Percentiles rank a stretch among this genome's conserved stretches.
Conservation (phyloP, 805 yeast species). For the Yarrowia sp. region DNA sequence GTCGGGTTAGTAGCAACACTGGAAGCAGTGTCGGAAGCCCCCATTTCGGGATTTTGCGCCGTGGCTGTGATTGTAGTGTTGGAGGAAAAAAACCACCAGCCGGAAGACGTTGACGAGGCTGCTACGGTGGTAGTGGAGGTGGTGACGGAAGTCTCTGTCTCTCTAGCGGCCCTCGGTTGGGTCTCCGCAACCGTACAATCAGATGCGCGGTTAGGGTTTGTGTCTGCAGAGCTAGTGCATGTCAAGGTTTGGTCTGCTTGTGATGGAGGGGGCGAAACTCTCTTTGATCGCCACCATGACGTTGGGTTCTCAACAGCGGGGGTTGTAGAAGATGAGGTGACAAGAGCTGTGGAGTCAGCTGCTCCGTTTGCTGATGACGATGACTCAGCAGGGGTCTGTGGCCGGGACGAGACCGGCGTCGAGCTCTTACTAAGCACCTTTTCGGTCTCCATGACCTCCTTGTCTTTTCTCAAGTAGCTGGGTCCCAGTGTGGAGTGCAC, state of each 20-base stretch:
- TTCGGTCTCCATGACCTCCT: constrained; percentile 21
- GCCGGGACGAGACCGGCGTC: neutral
- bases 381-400: neutral
- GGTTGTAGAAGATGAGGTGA: too few relatives aligned
- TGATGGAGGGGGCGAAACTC: constrained; percentile 30
- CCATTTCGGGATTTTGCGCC: constrained; percentile 1
- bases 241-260: constrained; percentile 23
- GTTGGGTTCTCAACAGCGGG: constrained; percentile 20
- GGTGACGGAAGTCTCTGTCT: neutral
- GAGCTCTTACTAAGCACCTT: neutral
- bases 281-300: constrained; percentile 36
- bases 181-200: constrained; percentile 34
- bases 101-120: constrained; percentile 7
- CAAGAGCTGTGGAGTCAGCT: neutral
- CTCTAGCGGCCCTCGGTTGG: constrained; percentile 3
- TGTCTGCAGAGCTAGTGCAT: constrained; percentile 6
- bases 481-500: constrained; percentile 22
- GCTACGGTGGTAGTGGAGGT: constrained; percentile 5
- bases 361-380: neutral
- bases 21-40: neutral
- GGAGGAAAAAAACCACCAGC: constrained; percentile 36
- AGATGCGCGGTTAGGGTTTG: constrained; percentile 37
- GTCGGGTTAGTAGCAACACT: neutral
- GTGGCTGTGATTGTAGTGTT: constrained; percentile 7
- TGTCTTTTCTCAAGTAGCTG: constrained; percentile 11